Base-by-base conservation (phyloP, 208 protist species). In the Vickermania spadyakhi region DNA sequence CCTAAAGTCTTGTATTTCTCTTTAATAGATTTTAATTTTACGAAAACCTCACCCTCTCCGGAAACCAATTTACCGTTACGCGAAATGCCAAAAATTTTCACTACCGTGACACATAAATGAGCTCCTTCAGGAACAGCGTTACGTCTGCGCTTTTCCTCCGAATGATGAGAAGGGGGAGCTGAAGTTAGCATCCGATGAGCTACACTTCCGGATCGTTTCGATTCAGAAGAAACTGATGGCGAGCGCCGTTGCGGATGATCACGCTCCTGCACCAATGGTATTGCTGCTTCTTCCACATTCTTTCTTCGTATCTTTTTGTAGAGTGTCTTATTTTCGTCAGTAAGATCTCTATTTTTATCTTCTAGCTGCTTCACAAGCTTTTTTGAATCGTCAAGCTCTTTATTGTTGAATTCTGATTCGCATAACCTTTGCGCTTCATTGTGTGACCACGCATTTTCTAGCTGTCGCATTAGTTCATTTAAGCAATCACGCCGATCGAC, bases 1-100 rank as follows among this genome's bases (percentile, higher is more conserved):
- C 86, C 77, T 25, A 83, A 89, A 2, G 86, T 93, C 59, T 91
- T 93, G 62, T 93, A 93, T 67, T 93, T 93, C 61, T 93, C 86
- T 61, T 93, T 93, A 42, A 93, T 84, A 26, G 86, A 93, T 68
- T 93, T 93, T 21, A 90, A 70, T 60, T 93, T 93, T 57, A 93
- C 84, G 61, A 89, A 72, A 7, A 93, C 59, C 58, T 86, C 77
- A 11, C 86, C 86, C 11, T 82, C 77, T 30, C 86, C 83, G 2
- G 77, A 87, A 58, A 93, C 83, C 11, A 73, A 68, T 31, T 60
- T 56, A 18, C 79, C 80, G 56, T 89, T 86, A 28, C 79, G 74
- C 36, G 78, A 49, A 11, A 93, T 55, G 70, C 84, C 77, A 14
- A 56, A 69, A 52, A 93, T 41, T 53, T 89, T 70, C 36, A 93